Evolutionary conservation across 768 basidiomycete genomes (phyloP).

Genomic region (Kwoniella pini): DNA sequence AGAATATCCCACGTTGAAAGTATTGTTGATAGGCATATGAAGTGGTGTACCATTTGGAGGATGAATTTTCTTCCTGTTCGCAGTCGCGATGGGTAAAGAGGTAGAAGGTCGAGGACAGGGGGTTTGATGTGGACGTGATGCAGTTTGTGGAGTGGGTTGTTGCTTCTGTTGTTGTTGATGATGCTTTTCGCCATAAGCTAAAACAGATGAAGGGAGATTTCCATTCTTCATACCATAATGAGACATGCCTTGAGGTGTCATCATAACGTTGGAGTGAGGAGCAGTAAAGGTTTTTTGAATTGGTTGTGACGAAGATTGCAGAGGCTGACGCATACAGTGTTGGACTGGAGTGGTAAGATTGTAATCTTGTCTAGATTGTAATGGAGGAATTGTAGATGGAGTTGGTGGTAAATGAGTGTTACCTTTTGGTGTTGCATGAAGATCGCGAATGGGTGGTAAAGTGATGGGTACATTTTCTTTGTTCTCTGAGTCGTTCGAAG

Average conservation of each 20-base stretch:
- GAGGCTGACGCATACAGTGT: slow-evolving; percentile 18
- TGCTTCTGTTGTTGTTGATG: too few species aligned
- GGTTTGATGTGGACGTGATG: slow-evolving; percentile 12
- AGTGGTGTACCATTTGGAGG: slow-evolving; percentile 4
- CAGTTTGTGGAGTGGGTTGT: neutral
- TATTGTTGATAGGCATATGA: slow-evolving; percentile 10
- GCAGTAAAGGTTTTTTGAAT: slow-evolving; percentile 6
- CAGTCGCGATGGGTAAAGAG: neutral
- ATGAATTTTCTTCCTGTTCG: slow-evolving; percentile 3
- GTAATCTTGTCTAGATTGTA: slow-evolving; percentile 14
- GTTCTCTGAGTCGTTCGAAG: slow-evolving; percentile 3
- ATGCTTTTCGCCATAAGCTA: neutral
- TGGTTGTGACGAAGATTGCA: neutral
- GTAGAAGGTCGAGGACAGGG: slow-evolving; percentile 17
- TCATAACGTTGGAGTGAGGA: slow-evolving; percentile 4
- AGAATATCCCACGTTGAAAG: slow-evolving; percentile 2
- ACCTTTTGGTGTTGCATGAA: slow-evolving; percentile 20
- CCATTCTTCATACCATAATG: neutral
- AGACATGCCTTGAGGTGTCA: neutral
- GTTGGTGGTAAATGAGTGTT: slow-evolving; percentile 15
- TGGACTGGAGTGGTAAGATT: slow-evolving; percentile 21
- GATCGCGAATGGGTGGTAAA: slow-evolving; percentile 15
- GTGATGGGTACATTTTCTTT: slow-evolving; percentile 19
- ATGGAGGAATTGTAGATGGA: slow-evolving; percentile 8
- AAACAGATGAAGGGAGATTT: neutral